These are phyloP conservation scores for Sechiopsis laciniata DNA, from an alignment of 306 rosid species.

Conservation along the genomic window DNA sequence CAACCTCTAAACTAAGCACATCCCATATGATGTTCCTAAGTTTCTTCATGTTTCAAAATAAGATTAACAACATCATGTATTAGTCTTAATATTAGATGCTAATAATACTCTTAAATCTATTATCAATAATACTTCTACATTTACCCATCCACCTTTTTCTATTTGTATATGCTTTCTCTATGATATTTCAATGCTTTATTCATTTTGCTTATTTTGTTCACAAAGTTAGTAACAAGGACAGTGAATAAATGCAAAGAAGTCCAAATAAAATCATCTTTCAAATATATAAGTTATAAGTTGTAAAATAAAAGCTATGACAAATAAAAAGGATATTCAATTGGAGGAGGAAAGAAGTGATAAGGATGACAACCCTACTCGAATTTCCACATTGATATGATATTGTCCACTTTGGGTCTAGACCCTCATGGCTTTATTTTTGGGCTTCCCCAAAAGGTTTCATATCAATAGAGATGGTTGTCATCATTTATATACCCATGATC, in stretches of 20 bases:
- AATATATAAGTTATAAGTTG: neutral
- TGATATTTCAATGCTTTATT: neutral
- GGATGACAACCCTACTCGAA: no score
- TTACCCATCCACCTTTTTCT: neutral
- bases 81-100: neutral
- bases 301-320: no score
- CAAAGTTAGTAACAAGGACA: neutral
- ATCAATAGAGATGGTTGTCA: no score
- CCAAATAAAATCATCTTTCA: neutral
- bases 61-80: neutral
- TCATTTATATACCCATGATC: no score
- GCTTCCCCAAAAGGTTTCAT: no score
- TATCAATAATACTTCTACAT: neutral
- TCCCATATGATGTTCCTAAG: conserved; percentile 2
- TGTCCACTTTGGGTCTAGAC: no score
- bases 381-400: no score
- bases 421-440: no score
- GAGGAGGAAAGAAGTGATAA: no score
- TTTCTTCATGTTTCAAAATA: conserved; percentile 9
- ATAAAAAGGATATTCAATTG: no score
- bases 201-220: neutral
- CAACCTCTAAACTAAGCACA: neutral
- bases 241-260: neutral
- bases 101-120: neutral
- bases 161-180: neutral